These are phyloP conservation scores for Hansfordia pulvinata DNA, from an alignment of 2,329 filamentous ascomycete species.

Conservation along the genomic window DNA sequence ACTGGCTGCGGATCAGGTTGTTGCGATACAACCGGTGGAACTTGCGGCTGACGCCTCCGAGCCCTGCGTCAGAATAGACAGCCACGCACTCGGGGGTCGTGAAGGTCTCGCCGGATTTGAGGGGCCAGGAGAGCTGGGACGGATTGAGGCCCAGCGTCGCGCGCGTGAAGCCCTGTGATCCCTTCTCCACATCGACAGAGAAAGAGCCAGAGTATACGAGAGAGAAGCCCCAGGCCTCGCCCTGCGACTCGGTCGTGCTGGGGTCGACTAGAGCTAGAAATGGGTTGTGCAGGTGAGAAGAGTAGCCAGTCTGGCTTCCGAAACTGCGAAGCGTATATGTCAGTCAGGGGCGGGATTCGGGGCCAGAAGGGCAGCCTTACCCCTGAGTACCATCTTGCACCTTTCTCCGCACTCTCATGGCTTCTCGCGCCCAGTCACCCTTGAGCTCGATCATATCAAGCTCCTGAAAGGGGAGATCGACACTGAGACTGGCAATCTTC, in stretches of 20 bases:
- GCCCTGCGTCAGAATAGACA: conserved; percentile 42
- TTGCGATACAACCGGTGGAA: conserved; percentile 48
- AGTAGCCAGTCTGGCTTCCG: conserved; percentile 46
- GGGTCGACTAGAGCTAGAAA: conserved; percentile 45
- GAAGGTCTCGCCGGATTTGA: conserved; percentile 41
- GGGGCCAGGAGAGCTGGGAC: conserved; percentile 42
- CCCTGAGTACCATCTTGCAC: conserved; percentile 42
- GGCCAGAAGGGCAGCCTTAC: no score
- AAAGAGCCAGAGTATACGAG: conserved; percentile 53
- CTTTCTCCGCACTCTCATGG: conserved; percentile 35
- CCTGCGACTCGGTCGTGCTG: conserved; percentile 43
- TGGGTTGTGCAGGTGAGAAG: conserved; percentile 50
- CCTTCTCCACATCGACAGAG: conserved; percentile 44
- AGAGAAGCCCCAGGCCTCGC: conserved; percentile 51
- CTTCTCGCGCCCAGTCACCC: conserved; percentile 50
- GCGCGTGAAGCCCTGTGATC: conserved; percentile 46
- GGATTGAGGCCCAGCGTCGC: conserved; percentile 48
- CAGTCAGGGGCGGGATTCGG: no score
- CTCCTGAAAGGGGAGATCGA: conserved; percentile 46
- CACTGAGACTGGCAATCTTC: conserved; percentile 44
- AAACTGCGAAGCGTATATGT: conserved; percentile 35
- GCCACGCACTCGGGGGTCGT: conserved; percentile 49
- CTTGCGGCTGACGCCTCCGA: conserved; percentile 48
- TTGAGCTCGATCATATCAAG: conserved; percentile 47
- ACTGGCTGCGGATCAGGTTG: conserved; percentile 44